phyloP scores from a whole-genome alignment of 1,139 yeast genomes.

The Geotrichum australiense region DNA sequence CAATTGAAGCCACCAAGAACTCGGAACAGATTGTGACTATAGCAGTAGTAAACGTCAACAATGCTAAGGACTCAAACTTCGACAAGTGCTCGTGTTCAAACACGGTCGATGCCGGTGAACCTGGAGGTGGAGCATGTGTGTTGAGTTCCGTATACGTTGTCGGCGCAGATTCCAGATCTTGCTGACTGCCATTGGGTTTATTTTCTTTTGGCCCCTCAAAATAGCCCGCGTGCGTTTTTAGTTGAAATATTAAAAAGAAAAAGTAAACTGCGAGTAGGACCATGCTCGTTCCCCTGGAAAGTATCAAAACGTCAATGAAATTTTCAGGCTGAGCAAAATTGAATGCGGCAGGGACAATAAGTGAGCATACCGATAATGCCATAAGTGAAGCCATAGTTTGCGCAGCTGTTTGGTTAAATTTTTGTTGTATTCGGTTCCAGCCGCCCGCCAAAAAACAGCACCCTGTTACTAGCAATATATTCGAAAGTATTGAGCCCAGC shows the following conservation, averaged over 20 bases:
- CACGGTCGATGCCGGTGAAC: not conserved
- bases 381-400: constrained; percentile 93
- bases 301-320: constrained; percentile 46
- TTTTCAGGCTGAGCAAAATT: constrained; percentile 66
- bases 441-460: constrained; percentile 95
- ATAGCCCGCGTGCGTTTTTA: constrained; percentile 69
- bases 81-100: constrained; percentile 18
- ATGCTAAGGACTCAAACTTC: constrained; percentile 26
- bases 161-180: too few relatives aligned
- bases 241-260: constrained; percentile 76
- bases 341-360: constrained; percentile 93
- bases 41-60: constrained; percentile 58
- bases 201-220: constrained; percentile 43
- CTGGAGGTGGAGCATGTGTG: not conserved
- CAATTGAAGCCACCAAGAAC: constrained; percentile 86
- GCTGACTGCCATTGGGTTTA: constrained; percentile 26
- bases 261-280: constrained; percentile 72
- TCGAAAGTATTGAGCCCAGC: constrained; percentile 89
- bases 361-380: constrained; percentile 84
- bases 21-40: constrained; percentile 90
- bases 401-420: constrained; percentile 92
- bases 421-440: constrained; percentile 73
- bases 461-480: constrained; percentile 84
- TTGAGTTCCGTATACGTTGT: not conserved
- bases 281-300: constrained; percentile 83